Evolutionary conservation across 2,329 filamentous ascomycete genomes (phyloP), one percentile per base, ranked within the genome.

Genomic region (Chaetomium olivaceum): DNA sequence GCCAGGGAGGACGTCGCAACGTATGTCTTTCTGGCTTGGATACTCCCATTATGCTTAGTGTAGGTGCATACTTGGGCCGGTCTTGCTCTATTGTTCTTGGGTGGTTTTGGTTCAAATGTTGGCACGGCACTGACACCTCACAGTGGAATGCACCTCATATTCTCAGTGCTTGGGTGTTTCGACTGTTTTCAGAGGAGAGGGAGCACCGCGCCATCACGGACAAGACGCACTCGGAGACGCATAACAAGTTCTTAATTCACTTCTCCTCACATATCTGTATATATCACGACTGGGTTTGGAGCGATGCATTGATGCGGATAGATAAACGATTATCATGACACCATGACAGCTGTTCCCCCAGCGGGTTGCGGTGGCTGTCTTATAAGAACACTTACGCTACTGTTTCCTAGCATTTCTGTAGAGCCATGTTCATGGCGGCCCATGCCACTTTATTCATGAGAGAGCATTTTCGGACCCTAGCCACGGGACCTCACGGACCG

Each of bases 111-210:
- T 23, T 9, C n/a, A 12, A 48, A 9, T n/a, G 7, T 11, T 11
- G 46, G 8, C 7, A 48, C 46, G n/a, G 4, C 46, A 36, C 58
- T 51, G 19, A 61, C 33, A 12, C 27, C 25, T 1, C n/a, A 29
- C 14, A 61, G 59, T 16, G 59, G 59, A 52, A 14, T 61, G 2
- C 59, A 61, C 29, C 19, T 61, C 16, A 19, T 55, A 7, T 46
- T 52, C n/a, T 39, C 50, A 2, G 23, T 52, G 1, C 59, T 61
- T 43, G 59, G 29, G 11, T 61, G 59, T 31, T 33, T 43, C 23
- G 59, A 54, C n/a, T 61, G 48, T 60, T 51, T 50, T 12, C 52
- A 27, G 21, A 51, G 21, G 23, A 25, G 48, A 23, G 48, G 48
- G 21, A 27, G 48, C 3, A 51, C 48, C 4, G 8, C 9, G 3